A percentile compares a stretch with the other conserved stretches of the same genome.
Conservation (phyloP, 805 yeast genomes). For the Myxozyma neglecta region DNA sequence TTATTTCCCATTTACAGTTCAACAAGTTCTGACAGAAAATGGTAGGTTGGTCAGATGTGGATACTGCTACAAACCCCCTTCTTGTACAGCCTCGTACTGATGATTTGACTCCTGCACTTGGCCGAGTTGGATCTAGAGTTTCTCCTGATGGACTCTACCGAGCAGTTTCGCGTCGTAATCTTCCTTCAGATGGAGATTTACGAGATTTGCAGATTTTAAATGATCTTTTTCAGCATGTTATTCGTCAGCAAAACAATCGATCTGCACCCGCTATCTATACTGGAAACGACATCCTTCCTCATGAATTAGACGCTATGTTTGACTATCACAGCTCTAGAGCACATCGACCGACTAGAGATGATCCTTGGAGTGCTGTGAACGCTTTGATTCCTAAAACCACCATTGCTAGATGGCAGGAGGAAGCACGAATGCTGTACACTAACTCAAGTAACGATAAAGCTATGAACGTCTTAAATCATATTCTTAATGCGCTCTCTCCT, state of each 20-base stretch:
- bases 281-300: conserved; percentile 18
- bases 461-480: conserved; percentile 32
- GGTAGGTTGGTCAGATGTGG: conserved; percentile 18
- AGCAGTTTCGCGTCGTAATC: neutral
- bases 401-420: conserved; percentile 67
- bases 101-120: neutral
- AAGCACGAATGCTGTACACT: conserved; percentile 53
- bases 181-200: conserved; percentile 10
- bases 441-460: conserved; percentile 42
- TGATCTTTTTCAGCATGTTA: conserved; percentile 22
- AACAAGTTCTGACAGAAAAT: neutral
- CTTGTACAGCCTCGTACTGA: conserved; percentile 18
- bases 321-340: conserved; percentile 10
- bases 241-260: conserved; percentile 15
- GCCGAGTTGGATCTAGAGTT: neutral
- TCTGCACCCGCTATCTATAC: neutral
- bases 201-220: conserved; percentile 16
- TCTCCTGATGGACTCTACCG: conserved; percentile 4
- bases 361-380: conserved; percentile 29
- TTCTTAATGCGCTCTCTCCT: conserved; percentile 33
- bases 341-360: conserved; percentile 15
- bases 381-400: conserved; percentile 47
- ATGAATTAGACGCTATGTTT: conserved; percentile 21
- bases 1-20: neutral
- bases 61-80: conserved; percentile 23